Evolutionary conservation across 805 yeast genomes (phyloP), one percentile per base, ranked within the genome.

Genomic region (Metschnikowia cerradonensis): DNA sequence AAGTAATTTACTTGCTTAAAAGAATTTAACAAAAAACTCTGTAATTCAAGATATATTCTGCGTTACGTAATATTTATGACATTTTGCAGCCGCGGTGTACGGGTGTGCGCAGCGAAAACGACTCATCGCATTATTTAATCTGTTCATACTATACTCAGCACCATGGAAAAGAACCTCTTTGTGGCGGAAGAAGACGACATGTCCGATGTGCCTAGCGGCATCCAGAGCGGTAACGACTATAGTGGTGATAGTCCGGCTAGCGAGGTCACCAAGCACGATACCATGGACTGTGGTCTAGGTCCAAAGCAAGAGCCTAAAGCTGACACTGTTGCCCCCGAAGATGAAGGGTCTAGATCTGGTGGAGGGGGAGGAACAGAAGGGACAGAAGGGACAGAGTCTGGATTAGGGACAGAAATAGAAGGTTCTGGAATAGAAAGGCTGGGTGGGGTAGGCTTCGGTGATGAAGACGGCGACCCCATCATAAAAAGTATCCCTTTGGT

Each of bases 401-500:
- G 23, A 22, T 2, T 23, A 7, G 8, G 2, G 2, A 23, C 10
- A 23, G 10, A 7, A 10, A 6, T 23, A 11, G 11, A 23, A 23
- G 30, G 30, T 7, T 7, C 30, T 1, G 37, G 37, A 15, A n/a
- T n/a, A 8, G 37, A 19, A 34, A 3, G 8, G 3, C 26, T 23
- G 26, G 26, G 8, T 4, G 15, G 17, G 5, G 37, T 3, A 4
- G 39, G 22, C 6, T 10, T 6, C 6, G n/a, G 17, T 8, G 53
- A 39, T 15, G 54, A 45, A 1, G 60, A 55, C 13, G 72, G 68
- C 13, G 77, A 73, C 55, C 77, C 77, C 5, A 60, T 73, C 32
- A 60, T 72, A 10, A 72, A 68, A 40, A 66, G 73, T 19, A 68
- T 73, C 5, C 77, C 78, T 2, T 51, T 73, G 26, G 55, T 58